phyloP scores from a whole-genome alignment of 805 yeast genomes.

The Jamesozyma piceae region DNA sequence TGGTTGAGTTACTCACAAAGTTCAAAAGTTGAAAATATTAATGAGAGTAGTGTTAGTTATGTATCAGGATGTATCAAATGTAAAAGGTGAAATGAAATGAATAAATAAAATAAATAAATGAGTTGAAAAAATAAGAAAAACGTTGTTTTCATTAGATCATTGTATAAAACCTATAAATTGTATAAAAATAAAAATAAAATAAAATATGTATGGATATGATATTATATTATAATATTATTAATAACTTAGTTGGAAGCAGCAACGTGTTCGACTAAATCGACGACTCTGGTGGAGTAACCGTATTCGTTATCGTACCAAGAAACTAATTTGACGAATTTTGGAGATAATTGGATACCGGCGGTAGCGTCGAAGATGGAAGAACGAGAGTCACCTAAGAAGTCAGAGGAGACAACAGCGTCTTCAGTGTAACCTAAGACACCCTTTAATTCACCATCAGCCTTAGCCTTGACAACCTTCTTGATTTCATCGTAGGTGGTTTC shows the following conservation, averaged over 20 bases:
- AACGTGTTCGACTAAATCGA: slow-evolving; percentile 58
- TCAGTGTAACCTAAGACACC: slow-evolving; percentile 64
- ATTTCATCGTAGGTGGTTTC: slow-evolving; percentile 56
- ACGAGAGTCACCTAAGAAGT: slow-evolving; percentile 53
- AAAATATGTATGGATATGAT: neutral
- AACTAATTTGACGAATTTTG: slow-evolving; percentile 60
- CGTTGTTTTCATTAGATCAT: slow-evolving; percentile 5
- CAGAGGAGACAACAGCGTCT: slow-evolving; percentile 62
- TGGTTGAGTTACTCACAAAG: slow-evolving; percentile 85
- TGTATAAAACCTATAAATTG: slow-evolving; percentile 1
- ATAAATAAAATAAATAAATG: too few relatives aligned
- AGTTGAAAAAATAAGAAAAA: neutral
- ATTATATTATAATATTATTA: neutral
- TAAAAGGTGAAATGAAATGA: neutral
- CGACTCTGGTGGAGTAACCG: slow-evolving; percentile 72
- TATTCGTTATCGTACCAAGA: slow-evolving; percentile 70
- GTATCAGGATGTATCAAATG: slow-evolving; percentile 59
- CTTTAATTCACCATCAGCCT: slow-evolving; percentile 50
- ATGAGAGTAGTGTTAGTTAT: slow-evolving; percentile 84
- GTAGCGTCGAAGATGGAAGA: slow-evolving; percentile 61
- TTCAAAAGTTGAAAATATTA: slow-evolving; percentile 35
- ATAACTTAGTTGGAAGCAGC: slow-evolving; percentile 28
- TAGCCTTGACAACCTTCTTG: slow-evolving; percentile 48
- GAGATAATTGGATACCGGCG: slow-evolving; percentile 64
- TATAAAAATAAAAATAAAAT: neutral